Evolutionary conservation across 805 yeast genomes (phyloP), one percentile per base, ranked within the genome.

Genomic region (Kluyveromyces starmeri): DNA sequence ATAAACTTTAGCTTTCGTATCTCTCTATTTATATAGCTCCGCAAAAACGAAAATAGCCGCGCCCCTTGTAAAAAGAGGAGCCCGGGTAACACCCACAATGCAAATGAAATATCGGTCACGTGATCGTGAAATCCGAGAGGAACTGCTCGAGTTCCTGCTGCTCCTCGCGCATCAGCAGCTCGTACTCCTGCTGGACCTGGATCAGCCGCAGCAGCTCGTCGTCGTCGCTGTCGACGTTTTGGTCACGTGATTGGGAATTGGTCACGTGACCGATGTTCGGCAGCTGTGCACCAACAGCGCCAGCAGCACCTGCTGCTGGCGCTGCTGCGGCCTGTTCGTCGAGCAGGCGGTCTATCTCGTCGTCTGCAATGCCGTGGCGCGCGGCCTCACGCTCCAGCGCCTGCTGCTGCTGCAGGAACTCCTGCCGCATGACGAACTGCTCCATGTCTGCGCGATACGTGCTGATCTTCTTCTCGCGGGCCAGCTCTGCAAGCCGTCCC

Each of bases 401-500:
- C 13, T 41, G 32, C 16, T 39, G 22, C 26, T 53, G 53, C 22
- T 36, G 28, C 12, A 19, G 28, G 8, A 38, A 36, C 27, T 51
- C 56, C 9, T 46, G 38, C 9, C 39, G 33, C 52, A 52, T 47
- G 4, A 55, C 44, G 26, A 53, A 51, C 5, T 41, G 29, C 31
- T 52, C 58, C 59, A 55, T 53, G 14, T 35, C 35, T 57, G 17
- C 58, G 42, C 27, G 20, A 35, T 8, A 34, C 22, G 19, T 37
- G 10, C 6, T 23, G 34, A 25, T 35, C 34, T 18, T 41, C 24
- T 19, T 41, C 38, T 22, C 43, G 20, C 32, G 14, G 9, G 25
- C 26, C n/a, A 30, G 33, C 15, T 30, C 26, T 5, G 26, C 26
- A 9, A 14, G 29, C 26, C 18, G 30, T 39, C 10, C 24, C 28